phyloP scores from a whole-genome alignment of 177 flowering plant genomes.

The Vitis hybrid region DNA sequence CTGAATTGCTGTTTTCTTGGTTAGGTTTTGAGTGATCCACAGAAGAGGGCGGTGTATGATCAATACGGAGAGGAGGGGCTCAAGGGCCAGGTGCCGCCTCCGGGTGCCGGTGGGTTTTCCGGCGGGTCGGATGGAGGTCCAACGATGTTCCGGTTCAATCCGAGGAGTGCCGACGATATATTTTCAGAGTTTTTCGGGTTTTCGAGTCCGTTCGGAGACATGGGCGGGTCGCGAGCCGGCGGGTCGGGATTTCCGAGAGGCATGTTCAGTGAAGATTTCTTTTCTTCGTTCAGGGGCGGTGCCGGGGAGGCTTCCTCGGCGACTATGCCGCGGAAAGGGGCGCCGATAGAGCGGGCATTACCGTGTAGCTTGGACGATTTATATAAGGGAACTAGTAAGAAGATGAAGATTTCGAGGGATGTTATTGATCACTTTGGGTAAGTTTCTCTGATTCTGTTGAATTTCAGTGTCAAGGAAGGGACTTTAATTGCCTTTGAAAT shows the following conservation, averaged over 20 bases:
- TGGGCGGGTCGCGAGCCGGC: constrained; percentile 54
- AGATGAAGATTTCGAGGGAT: constrained; percentile 93
- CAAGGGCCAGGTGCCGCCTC: constrained; percentile 69
- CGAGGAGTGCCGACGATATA: constrained; percentile 76
- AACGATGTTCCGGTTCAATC: constrained; percentile 56
- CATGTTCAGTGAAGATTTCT: constrained; percentile 59
- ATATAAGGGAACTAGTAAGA: constrained; percentile 85
- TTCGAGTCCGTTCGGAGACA: constrained; percentile 58
- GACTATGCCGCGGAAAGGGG: constrained; percentile 40
- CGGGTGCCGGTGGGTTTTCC: constrained; percentile 39
- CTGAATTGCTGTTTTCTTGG: background rate
- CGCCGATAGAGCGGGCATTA: constrained; percentile 61
- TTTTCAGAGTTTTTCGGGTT: constrained; percentile 80
- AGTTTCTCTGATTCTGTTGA: constrained; percentile 13
- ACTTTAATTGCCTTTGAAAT: background rate
- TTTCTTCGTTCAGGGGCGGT: constrained; percentile 37
- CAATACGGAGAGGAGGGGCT: constrained; percentile 88
- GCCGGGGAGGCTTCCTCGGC: constrained; percentile 52
- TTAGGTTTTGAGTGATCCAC: constrained; percentile 83
- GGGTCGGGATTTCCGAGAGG: constrained; percentile 46
- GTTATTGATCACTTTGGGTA: constrained; percentile 69
- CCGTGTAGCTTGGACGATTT: constrained; percentile 82
- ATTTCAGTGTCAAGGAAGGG: background rate
- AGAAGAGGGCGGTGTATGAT: constrained; percentile 76
- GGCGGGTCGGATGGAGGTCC: constrained; percentile 31